Evolutionary conservation across 2,329 filamentous ascomycete genomes (phyloP), one percentile per base, ranked within the genome.

Genomic region (Fusarium metavorans): DNA sequence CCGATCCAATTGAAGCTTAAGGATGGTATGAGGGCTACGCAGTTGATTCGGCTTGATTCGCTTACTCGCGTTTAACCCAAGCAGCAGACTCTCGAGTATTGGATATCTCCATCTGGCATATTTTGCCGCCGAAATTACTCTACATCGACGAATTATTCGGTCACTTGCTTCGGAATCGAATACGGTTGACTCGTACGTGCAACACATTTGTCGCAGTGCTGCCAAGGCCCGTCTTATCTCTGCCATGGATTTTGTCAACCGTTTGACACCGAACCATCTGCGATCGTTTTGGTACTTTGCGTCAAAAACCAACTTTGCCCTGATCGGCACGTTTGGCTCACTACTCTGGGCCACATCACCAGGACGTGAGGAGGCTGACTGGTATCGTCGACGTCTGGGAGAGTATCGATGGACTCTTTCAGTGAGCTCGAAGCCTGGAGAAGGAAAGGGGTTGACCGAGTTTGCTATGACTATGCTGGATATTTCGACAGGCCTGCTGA

Each of bases 201-300:
- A 95, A 65, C 94, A 97, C 83, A 98, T 98, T 77, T 98, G 95
- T 83, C 95, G 96, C 63, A 95, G 93, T 67, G 96, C 96, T 5
- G 96, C 96, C 63, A 98, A 98, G 82, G 97, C 96, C 0, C 93
- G 96, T 7, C 89, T 98, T 37, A 98, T 98, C 80, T 97, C 94
- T 25, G 95, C 95, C 73, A 97, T 98, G 94, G 96, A 98, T 82
- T 98, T 98, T 83, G 95, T 98, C 78, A 98, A 98, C 83, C 92
- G 96, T 1, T 89, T 98, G 35, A 95, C 93, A 52, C 94, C 95
- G 0, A 91, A 92, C 39, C 95, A 98, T 78, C 88, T 98, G 34
- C 91, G 93, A n/a, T 90, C 94, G 0, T 98, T 98, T 84, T 98
- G 96, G 96, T 95, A 94, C 81, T 96, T 95, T 80, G 92, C 94